Conservation (phyloP, 345 rosid genomes). For the Brassica napus region DNA sequence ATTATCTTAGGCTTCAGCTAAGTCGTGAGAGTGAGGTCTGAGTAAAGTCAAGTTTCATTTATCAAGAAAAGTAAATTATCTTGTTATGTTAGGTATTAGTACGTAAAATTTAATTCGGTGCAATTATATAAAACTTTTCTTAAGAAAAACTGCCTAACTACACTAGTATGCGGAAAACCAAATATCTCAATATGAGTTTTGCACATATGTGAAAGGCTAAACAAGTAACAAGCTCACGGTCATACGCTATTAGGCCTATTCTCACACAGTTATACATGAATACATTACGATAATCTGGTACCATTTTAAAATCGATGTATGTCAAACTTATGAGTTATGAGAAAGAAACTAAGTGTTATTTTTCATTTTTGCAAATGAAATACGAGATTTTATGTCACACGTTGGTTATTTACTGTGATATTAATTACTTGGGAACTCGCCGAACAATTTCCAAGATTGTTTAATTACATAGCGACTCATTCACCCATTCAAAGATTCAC, state of each 20-base stretch:
- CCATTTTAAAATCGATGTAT: no score
- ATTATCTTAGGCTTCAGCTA: conserved; percentile 12
- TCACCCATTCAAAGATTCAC: neutral
- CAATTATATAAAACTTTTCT: neutral
- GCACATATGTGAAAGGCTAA: neutral
- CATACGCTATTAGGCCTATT: no score
- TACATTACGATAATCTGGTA: neutral
- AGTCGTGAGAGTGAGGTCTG: neutral
- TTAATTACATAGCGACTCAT: neutral
- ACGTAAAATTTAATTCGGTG: neutral
- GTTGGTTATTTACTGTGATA: neutral
- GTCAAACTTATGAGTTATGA: neutral
- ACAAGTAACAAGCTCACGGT: neutral
- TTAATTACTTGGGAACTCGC: neutral
- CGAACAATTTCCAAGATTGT: neutral
- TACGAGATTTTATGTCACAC: neutral
- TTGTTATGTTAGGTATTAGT: neutral
- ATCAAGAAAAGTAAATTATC: neutral
- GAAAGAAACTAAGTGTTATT: neutral
- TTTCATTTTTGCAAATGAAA: neutral
- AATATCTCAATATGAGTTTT: neutral
- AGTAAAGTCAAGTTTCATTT: neutral
- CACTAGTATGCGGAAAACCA: neutral
- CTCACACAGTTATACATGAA: no score
- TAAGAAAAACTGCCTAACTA: neutral